Base-by-base conservation (phyloP, 78 protist species). In the Anaeramoeba ignava region DNA sequence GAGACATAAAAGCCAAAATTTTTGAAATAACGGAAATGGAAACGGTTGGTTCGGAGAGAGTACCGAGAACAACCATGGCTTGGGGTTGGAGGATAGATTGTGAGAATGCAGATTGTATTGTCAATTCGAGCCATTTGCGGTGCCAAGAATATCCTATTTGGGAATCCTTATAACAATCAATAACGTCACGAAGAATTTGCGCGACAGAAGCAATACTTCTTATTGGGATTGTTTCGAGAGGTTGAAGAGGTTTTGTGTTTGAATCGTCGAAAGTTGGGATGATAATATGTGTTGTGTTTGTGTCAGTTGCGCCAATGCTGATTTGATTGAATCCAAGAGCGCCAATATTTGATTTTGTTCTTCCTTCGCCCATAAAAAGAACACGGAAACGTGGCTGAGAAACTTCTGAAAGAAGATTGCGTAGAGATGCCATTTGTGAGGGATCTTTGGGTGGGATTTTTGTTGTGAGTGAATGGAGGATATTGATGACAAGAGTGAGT, bases 51-150 rank as follows among this genome's bases (percentile, higher is more conserved):
- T 54, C 17, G 36, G 88, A 83, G 40, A 85, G 41, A 23, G 81
- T 82, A 82, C 92, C 92, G 0, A 90, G 34, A 2, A 87, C 82
- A 2, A 90, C 89, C 3, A 87, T 73, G 0, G 92, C 79, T 38
- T 89, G 90, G 8, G 88, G 86, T 82, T 88, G 92, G 31, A 90
- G 73, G 34, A 88, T 86, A 39, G 90, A 86, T 38, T 90, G 87
- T 33, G 27, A 33, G 12, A 85, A 33, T 38, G 92, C 89, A 2
- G 85, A 33, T 38, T 68, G 39, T 0, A 79, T 54, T 0, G 88
- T 78, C 3, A 88, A 79, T 2, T 81, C 36, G 23, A 84, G 38
- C 90, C 90, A 88, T 39, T 84, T 41, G 0, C 82, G 12, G 23
- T 73, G 85, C 90, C 92, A 88, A 3, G 40, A 3, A 0, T 42